These are phyloP conservation scores for Sclerotinia borealis DNA, from an alignment of 2,329 filamentous ascomycete species.

Conservation along the genomic window DNA sequence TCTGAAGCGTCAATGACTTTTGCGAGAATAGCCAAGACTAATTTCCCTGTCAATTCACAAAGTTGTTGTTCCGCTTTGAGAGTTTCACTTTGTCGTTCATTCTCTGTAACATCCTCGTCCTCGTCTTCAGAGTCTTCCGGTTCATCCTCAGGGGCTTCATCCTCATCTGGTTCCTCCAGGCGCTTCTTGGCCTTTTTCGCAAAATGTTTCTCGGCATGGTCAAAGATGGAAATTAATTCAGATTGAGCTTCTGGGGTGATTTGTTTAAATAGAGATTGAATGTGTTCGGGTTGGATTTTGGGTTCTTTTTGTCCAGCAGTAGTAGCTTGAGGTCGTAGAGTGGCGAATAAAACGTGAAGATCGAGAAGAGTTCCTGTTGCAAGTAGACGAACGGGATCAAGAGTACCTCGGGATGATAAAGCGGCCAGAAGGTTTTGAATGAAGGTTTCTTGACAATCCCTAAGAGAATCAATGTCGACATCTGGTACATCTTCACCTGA, in stretches of 20 bases:
- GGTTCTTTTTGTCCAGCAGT: conserved; percentile 34
- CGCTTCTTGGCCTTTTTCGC: conserved; percentile 62
- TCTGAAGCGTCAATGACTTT: conserved; percentile 64
- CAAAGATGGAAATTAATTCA: conserved; percentile 71
- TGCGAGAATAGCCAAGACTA: conserved; percentile 73
- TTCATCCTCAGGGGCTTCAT: conserved; percentile 66
- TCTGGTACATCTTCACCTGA: conserved; percentile 50
- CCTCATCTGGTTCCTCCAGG: conserved; percentile 60
- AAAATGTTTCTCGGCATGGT: conserved; percentile 67
- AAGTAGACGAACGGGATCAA: conserved; percentile 72
- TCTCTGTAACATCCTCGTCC: conserved; percentile 46
- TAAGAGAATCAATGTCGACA: conserved; percentile 54
- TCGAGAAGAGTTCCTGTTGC: conserved; percentile 76
- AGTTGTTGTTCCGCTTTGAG: conserved; percentile 78
- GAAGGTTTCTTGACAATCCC: conserved; percentile 49
- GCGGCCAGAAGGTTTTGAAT: conserved; percentile 60
- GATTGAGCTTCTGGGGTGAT: conserved; percentile 56
- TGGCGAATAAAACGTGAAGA: conserved; percentile 71
- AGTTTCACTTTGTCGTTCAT: conserved; percentile 56
- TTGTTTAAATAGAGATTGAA: conserved; percentile 60
- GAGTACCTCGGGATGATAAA: conserved; percentile 59
- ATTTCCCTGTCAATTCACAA: conserved; percentile 78
- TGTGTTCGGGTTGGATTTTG: conserved; percentile 45
- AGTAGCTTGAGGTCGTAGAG: conserved; percentile 49
- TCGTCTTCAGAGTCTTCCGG: conserved; percentile 57